These are phyloP conservation scores for Nothomitra cinnamomea DNA, from an alignment of 2,329 filamentous ascomycete genomes.

Conservation along the genomic window DNA sequence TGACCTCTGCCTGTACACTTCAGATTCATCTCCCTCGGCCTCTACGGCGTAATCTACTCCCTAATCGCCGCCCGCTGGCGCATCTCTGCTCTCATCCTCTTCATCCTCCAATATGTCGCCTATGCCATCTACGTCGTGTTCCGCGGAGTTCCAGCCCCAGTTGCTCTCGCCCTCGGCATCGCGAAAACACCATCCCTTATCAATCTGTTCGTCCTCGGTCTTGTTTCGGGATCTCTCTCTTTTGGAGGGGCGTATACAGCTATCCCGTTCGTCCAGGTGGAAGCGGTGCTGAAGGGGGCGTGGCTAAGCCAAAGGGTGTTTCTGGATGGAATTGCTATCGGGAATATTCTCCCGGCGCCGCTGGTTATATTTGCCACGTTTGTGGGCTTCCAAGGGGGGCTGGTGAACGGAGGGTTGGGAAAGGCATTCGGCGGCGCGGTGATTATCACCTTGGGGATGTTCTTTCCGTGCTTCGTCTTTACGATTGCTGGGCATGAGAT, in stretches of 20 bases:
- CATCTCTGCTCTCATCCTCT: conserved; percentile 13
- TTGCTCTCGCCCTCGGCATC: conserved; percentile 19
- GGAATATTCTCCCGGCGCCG: conserved; percentile 19
- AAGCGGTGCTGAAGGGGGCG: conserved; percentile 19
- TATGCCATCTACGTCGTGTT: conserved; percentile 19
- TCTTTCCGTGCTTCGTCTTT: conserved; percentile 21
- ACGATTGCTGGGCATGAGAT: conserved; percentile 18
- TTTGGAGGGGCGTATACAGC: conserved; percentile 21
- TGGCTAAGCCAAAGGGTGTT: conserved; percentile 21
- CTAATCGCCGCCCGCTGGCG: conserved; percentile 14
- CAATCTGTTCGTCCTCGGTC: conserved; percentile 18
- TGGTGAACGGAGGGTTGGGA: conserved; percentile 14
- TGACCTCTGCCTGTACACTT: neutral
- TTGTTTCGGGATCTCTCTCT: conserved; percentile 18
- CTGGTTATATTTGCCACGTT: conserved; percentile 21
- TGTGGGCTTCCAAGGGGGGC: conserved; percentile 19
- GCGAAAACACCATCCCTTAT: conserved; percentile 16
- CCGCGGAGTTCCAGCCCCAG: conserved; percentile 18
- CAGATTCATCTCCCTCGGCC: conserved; percentile 16
- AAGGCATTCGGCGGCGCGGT: conserved; percentile 19
- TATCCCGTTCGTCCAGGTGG: conserved; percentile 21
- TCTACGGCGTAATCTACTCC: conserved; percentile 16
- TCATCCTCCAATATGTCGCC: conserved; percentile 17
- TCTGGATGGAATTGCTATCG: conserved; percentile 21
- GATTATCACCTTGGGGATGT: conserved; percentile 20